Conservation (phyloP, 169 alveolate species). For the Babesia sp. region DNA sequence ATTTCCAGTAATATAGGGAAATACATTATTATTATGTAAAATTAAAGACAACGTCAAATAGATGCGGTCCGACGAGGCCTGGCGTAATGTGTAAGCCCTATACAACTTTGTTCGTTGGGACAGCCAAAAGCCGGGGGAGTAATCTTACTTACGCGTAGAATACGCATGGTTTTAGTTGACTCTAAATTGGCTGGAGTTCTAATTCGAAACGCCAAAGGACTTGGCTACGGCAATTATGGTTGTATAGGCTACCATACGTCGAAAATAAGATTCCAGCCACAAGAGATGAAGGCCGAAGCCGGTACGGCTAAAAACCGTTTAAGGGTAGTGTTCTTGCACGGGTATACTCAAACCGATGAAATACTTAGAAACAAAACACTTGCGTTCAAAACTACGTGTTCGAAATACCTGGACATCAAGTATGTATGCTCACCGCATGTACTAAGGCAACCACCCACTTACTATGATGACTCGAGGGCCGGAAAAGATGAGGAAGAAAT, state of each 20-base stretch:
- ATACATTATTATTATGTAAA: too few relatives aligned
- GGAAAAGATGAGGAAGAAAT: constrained; percentile 52
- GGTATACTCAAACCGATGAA: constrained; percentile 49
- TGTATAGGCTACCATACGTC: background rate
- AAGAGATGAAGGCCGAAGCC: background rate
- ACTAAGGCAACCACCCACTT: constrained; percentile 42
- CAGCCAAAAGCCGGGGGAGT: background rate
- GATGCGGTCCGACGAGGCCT: background rate
- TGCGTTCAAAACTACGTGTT: constrained; percentile 18
- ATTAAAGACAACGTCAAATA: background rate
- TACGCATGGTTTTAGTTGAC: background rate
- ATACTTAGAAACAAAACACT: constrained; percentile 20
- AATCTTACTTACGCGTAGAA: background rate
- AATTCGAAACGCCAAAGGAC: background rate
- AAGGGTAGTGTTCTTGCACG: constrained; percentile 57
- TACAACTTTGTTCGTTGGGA: background rate
- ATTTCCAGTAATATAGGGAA: background rate
- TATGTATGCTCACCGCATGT: constrained; percentile 56
- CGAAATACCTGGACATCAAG: constrained; percentile 43
- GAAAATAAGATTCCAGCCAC: background rate
- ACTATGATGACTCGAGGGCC: constrained; percentile 1
- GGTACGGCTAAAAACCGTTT: constrained; percentile 1
- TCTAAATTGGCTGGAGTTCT: background rate
- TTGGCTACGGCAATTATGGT: background rate
- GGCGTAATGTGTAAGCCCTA: background rate